These are phyloP conservation scores for Phytopythium cucurbitacearum DNA, from an alignment of 352 stramenopile species.

Conservation along the genomic window DNA sequence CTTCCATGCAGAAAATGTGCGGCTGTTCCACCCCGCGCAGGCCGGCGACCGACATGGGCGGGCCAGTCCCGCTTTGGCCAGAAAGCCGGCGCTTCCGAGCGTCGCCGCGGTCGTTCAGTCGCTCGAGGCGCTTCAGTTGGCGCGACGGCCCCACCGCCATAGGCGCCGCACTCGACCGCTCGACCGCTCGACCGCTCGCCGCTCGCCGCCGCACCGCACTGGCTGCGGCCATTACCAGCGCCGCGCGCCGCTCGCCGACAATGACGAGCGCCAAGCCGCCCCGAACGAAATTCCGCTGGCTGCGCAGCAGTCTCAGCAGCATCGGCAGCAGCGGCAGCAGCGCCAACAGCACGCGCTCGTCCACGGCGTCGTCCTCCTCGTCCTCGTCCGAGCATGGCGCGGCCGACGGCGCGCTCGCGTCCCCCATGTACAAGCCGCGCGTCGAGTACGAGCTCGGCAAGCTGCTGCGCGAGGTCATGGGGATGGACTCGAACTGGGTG, in stretches of 20 bases:
- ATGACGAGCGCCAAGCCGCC: slow-evolving; percentile 1
- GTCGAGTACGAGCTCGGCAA: slow-evolving; percentile 10
- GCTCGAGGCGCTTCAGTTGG: too few relatives aligned
- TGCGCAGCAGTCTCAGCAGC: slow-evolving; percentile 15
- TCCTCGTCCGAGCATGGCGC: slow-evolving; percentile 3
- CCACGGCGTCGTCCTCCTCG: slow-evolving; percentile 18
- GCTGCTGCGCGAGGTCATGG: slow-evolving; percentile 13
- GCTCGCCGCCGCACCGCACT: neutral
- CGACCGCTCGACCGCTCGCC: neutral
- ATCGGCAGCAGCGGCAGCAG: slow-evolving; percentile 11
- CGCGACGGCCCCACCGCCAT: too few relatives aligned
- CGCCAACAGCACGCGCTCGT: slow-evolving; percentile 14
- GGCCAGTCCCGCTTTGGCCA: neutral
- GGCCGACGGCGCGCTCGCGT: slow-evolving; percentile 12
- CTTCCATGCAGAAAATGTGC: too few relatives aligned
- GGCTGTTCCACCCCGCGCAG: too few relatives aligned
- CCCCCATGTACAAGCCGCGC: slow-evolving; percentile 1
- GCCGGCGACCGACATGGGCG: too few relatives aligned
- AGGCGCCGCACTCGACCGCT: neutral
- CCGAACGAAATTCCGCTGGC: slow-evolving; percentile 15
- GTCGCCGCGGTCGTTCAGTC: too few relatives aligned
- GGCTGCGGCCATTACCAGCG: neutral
- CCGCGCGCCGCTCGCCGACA: neutral
- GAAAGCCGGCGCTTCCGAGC: neutral
- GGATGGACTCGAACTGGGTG: slow-evolving; percentile 26